phyloP scores from a whole-genome alignment of 306 rosid genomes.

The Pyrus pyrifolia region DNA sequence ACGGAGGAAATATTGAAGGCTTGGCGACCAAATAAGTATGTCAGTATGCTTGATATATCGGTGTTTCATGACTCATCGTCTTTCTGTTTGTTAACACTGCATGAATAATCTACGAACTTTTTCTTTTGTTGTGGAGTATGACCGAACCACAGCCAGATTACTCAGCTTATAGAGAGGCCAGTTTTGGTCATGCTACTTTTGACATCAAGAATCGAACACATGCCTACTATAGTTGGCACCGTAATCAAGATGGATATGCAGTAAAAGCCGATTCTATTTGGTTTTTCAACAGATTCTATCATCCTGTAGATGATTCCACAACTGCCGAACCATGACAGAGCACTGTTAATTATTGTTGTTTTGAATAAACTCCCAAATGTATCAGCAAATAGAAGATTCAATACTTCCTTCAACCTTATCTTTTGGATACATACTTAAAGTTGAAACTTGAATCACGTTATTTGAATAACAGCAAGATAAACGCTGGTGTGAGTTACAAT shows the following conservation, averaged over 20 bases:
- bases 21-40: constrained; percentile 63
- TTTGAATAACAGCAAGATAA: not conserved
- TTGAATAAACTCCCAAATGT: not conserved
- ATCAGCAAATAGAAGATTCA: not conserved
- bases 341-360: not conserved
- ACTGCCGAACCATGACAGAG: constrained; percentile 11
- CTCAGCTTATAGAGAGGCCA: constrained; percentile 77
- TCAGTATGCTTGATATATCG: not conserved
- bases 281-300: constrained; percentile 63
- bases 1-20: constrained; percentile 92
- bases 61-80: not conserved
- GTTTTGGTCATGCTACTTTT: constrained; percentile 80
- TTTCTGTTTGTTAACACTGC: not conserved
- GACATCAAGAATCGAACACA: constrained; percentile 77
- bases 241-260: constrained; percentile 68
- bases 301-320: constrained; percentile 57
- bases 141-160: constrained; percentile 73
- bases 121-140: constrained; percentile 47
- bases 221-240: constrained; percentile 70
- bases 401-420: not conserved
- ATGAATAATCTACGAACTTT: not conserved
- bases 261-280: constrained; percentile 64
- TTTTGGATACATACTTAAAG: not conserved
- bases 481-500: not conserved
- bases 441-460: not conserved